Evolutionary conservation across 2,329 filamentous ascomycete species (phyloP).

Genomic region (Nigrospora osmanthi): DNA sequence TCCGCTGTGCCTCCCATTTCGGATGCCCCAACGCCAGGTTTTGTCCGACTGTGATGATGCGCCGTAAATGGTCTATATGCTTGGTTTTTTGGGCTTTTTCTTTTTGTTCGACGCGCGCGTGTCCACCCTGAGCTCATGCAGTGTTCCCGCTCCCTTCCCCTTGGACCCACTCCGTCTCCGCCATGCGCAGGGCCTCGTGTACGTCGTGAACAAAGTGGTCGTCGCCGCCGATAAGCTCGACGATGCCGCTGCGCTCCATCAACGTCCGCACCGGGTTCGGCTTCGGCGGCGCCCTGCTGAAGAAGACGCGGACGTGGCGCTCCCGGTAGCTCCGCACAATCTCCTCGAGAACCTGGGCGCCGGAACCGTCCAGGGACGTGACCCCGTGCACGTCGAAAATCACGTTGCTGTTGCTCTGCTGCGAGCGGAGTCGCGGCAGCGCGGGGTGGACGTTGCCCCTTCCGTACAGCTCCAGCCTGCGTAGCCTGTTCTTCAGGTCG

Average conservation of each 20-base stretch:
- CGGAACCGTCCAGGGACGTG: constrained; percentile 86
- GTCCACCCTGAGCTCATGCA: no score
- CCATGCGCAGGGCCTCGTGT: constrained; percentile 73
- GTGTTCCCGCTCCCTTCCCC: constrained; percentile 10
- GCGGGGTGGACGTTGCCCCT: constrained; percentile 78
- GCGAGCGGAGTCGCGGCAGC: constrained; percentile 66
- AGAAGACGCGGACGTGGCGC: constrained; percentile 69
- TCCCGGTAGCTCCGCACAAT: constrained; percentile 79
- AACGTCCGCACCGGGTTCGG: constrained; percentile 57
- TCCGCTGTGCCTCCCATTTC: no score
- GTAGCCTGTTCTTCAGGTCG: constrained; percentile 75
- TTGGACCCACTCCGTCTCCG: constrained; percentile 52
- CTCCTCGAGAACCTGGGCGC: constrained; percentile 82
- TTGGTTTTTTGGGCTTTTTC: no score
- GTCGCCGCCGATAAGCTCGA: constrained; percentile 72
- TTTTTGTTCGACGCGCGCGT: no score
- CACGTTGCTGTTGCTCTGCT: constrained; percentile 82
- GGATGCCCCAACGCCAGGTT: no score
- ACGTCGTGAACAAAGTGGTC: constrained; percentile 76
- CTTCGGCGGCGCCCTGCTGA: constrained; percentile 47
- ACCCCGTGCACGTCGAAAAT: constrained; percentile 99
- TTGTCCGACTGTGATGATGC: no score
- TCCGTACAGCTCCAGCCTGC: constrained; percentile 85
- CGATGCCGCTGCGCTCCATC: constrained; percentile 75
- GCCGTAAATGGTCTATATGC: no score